Conservation (phyloP, 805 yeast species). For the Pichia phayaonensis region DNA sequence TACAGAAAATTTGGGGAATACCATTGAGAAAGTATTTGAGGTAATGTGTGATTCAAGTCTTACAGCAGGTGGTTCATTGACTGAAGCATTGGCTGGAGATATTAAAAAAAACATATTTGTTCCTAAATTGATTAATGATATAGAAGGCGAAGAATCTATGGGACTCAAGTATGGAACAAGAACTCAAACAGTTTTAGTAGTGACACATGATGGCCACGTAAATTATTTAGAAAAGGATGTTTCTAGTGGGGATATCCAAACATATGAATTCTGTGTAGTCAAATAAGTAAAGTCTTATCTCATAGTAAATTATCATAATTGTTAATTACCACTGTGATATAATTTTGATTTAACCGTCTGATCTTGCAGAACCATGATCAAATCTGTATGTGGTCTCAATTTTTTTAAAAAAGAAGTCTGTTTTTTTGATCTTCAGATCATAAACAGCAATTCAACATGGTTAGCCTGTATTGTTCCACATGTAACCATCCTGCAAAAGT, state of each 20-base stretch:
- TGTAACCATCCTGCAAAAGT: too few species aligned
- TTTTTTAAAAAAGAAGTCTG: too few species aligned
- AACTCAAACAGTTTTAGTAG: constrained; percentile 10
- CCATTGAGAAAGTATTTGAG: constrained; percentile 28
- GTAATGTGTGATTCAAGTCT: constrained; percentile 28
- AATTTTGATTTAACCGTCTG: too few species aligned
- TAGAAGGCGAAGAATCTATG: not conserved
- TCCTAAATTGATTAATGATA: constrained; percentile 3
- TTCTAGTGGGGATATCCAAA: not conserved
- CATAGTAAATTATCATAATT: too few species aligned
- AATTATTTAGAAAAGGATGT: constrained; percentile 1
- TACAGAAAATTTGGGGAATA: not conserved
- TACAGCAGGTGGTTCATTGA: not conserved
- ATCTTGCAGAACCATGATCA: too few species aligned
- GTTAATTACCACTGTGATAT: too few species aligned
- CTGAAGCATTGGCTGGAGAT: not conserved
- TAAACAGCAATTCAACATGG: too few species aligned
- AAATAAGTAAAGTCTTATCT: not conserved
- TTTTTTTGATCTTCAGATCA: too few species aligned
- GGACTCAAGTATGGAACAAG: constrained; percentile 10
- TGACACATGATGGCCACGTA: not conserved
- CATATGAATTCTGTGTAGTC: not conserved
- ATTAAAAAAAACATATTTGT: constrained; percentile 7
- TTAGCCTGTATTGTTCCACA: too few species aligned
- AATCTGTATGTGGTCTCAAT: too few species aligned